Evolutionary conservation across 2,329 filamentous ascomycete species (phyloP).

Genomic region (Neonectria neomacrospora): DNA sequence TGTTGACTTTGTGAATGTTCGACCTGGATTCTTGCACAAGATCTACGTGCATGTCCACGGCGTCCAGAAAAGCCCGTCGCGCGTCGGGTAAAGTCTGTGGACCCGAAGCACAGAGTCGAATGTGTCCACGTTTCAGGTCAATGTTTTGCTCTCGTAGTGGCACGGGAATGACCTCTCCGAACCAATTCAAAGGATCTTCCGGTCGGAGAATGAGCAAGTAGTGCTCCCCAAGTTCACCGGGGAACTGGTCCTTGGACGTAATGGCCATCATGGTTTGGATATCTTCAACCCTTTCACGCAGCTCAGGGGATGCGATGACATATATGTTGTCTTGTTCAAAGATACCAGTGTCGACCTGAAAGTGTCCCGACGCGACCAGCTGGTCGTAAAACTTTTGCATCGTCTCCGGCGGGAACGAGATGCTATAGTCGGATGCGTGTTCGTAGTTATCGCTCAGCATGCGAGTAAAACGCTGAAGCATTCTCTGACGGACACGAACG

Average conservation of each 20-base stretch:
- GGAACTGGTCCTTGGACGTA: conserved; percentile 63
- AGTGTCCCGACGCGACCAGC: conserved; percentile 84
- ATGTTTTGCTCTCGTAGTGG: conserved; percentile 80
- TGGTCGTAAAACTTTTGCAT: conserved; percentile 83
- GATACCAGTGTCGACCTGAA: conserved; percentile 79
- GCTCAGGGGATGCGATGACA: conserved; percentile 83
- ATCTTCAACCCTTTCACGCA: conserved; percentile 80
- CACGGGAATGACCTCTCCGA: conserved; percentile 78
- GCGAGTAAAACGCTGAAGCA: conserved; percentile 93
- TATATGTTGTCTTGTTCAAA: conserved; percentile 81
- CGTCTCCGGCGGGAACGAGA: conserved; percentile 74
- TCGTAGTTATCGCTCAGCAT: conserved; percentile 94
- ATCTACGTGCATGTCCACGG: conserved; percentile 86
- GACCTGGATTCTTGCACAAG: conserved; percentile 92
- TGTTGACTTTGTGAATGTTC: conserved; percentile 91
- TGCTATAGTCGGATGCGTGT: conserved; percentile 94
- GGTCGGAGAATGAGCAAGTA: conserved; percentile 89
- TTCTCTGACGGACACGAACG: conserved; percentile 93
- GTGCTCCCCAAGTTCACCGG: conserved; percentile 76
- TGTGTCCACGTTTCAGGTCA: conserved; percentile 86
- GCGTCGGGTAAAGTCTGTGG: conserved; percentile 83
- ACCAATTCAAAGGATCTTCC: conserved; percentile 83
- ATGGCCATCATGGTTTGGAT: conserved; percentile 88
- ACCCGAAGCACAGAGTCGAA: conserved; percentile 89
- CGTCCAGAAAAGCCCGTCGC: conserved; percentile 79